Evolutionary conservation across 306 rosid species (phyloP).

Genomic region (Rosa multiflora): DNA sequence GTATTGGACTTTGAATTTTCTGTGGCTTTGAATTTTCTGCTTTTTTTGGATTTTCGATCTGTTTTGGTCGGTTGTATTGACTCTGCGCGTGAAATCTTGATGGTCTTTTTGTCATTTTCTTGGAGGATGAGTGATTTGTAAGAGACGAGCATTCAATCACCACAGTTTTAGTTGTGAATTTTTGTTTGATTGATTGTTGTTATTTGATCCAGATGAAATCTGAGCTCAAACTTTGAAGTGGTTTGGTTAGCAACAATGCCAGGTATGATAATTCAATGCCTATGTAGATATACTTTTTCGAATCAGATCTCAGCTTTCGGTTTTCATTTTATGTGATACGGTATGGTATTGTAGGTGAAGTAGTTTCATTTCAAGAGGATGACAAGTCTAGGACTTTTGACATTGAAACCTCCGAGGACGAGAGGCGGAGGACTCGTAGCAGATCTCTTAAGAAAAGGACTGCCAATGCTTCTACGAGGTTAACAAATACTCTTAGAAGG

Average conservation of each 20-base stretch:
- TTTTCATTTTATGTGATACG: slow-evolving; percentile 7
- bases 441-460: slow-evolving; percentile 80
- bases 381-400: slow-evolving; percentile 52
- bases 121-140: not conserved
- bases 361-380: slow-evolving; percentile 51
- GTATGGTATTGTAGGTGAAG: slow-evolving; percentile 43
- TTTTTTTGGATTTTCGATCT: slow-evolving; percentile 8
- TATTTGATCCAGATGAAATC: slow-evolving; percentile 45
- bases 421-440: slow-evolving; percentile 64
- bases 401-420: slow-evolving; percentile 77
- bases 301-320: slow-evolving; percentile 2
- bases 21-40: slow-evolving; percentile 10
- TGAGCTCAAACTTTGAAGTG: slow-evolving; percentile 23
- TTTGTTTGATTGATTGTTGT: slow-evolving; percentile 16
- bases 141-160: not conserved
- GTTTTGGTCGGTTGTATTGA: slow-evolving; percentile 4
- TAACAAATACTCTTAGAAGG: slow-evolving; percentile 59
- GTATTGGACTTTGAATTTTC: not conserved
- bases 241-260: slow-evolving; percentile 47
- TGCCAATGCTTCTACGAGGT: slow-evolving; percentile 58
- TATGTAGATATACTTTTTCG: too few relatives aligned
- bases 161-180: not conserved
- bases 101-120: slow-evolving; percentile 24
- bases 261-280: slow-evolving; percentile 38
- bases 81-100: slow-evolving; percentile 20